Conservation (phyloP, 1,284 basidiomycete genomes). For the Malassezia obtusa region DNA sequence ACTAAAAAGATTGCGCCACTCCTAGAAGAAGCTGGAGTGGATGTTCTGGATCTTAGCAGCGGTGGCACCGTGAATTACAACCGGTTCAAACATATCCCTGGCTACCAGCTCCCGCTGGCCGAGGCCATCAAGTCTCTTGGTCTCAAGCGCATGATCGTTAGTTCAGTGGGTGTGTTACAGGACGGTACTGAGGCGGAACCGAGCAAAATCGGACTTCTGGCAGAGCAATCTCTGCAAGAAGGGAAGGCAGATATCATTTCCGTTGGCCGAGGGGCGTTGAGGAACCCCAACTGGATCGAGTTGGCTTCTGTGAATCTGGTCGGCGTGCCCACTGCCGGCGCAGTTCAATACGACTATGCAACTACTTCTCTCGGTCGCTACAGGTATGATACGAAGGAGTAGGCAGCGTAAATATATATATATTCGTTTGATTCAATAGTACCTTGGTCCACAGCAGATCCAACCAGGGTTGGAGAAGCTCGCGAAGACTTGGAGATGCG, state of each 20-base stretch:
- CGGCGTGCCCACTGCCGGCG: constrained; percentile 9
- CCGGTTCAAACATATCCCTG: constrained; percentile 26
- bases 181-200: constrained; percentile 21
- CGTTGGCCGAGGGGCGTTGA: constrained; percentile 31
- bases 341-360: constrained; percentile 13
- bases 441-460: no score
- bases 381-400: neutral
- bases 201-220: constrained; percentile 26
- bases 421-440: no score
- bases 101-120: constrained; percentile 37
- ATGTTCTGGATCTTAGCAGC: constrained; percentile 37
- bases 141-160: constrained; percentile 30
- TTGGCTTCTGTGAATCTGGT: constrained; percentile 25
- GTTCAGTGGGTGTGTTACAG: constrained; percentile 41
- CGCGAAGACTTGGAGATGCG: neutral
- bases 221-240: constrained; percentile 28
- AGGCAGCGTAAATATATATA: no score
- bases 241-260: constrained; percentile 28
- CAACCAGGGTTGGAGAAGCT: neutral
- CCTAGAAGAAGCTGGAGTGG: constrained; percentile 34
- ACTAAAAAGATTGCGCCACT: constrained; percentile 28
- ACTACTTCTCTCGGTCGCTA: neutral
- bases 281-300: constrained; percentile 34
- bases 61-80: constrained; percentile 34
- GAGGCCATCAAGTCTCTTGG: constrained; percentile 22